Evolutionary conservation across 495 filamentous ascomycete species (phyloP).

Genomic region (Penicillium simplicissimum): DNA sequence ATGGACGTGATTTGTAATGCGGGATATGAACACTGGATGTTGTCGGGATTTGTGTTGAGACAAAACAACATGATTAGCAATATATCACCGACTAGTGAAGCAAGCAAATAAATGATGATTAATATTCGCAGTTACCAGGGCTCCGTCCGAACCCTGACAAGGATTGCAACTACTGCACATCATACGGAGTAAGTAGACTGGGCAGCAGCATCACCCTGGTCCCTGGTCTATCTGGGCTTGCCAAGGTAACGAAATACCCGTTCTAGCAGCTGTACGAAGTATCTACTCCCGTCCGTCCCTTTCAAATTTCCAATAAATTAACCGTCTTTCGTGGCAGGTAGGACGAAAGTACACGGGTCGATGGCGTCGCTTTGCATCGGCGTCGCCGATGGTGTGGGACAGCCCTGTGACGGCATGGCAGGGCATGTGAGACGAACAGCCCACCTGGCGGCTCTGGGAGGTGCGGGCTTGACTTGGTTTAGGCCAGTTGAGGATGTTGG

Average conservation of each 20-base stretch:
- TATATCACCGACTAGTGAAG: neutral
- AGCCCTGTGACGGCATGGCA: neutral
- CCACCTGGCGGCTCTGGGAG: neutral
- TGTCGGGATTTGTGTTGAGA: neutral
- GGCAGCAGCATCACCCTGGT: neutral
- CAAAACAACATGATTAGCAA: neutral
- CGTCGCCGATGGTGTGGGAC: constrained; percentile 6
- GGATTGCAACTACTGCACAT: neutral
- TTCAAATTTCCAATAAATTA: neutral
- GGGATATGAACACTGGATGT: neutral
- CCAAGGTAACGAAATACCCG: neutral
- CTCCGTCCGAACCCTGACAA: neutral
- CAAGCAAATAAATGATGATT: neutral
- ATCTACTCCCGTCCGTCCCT: neutral
- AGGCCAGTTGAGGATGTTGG: neutral
- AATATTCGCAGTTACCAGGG: neutral
- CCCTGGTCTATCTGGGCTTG: neutral
- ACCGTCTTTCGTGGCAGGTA: neutral
- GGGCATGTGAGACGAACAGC: neutral
- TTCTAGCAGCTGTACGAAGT: neutral
- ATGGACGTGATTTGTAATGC: neutral
- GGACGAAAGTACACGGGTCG: neutral
- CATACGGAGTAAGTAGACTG: too few relatives aligned
- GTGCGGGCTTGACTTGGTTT: neutral
- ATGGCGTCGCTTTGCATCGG: constrained; percentile 5